Conservation (phyloP, 176 grass and related monocot species). For the Cymbopogon citratus region DNA sequence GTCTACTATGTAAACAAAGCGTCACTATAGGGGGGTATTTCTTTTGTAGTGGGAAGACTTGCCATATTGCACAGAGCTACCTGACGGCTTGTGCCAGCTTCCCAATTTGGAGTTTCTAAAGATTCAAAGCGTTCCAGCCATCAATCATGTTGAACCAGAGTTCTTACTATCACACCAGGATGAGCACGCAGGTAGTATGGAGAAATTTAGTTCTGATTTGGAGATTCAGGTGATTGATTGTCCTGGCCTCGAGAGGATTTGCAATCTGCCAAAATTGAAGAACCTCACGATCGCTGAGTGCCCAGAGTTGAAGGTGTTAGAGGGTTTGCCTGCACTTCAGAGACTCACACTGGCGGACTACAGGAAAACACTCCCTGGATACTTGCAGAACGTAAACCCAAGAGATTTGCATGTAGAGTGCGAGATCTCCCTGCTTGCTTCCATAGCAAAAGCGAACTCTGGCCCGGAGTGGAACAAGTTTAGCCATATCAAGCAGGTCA, state of each 20-base stretch:
- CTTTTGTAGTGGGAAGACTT: too few species aligned
- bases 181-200: too few species aligned
- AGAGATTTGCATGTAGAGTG: background rate
- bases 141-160: background rate
- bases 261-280: background rate
- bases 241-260: background rate
- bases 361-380: background rate
- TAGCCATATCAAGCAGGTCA: background rate
- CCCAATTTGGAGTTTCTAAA: background rate
- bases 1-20: too few species aligned
- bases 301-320: background rate
- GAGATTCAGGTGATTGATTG: accelerated
- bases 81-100: background rate
- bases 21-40: too few species aligned
- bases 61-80: background rate
- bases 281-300: accelerated
- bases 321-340: background rate
- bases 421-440: background rate
- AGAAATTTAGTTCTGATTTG: background rate
- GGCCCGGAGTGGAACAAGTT: slow-evolving; percentile 4
- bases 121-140: background rate
- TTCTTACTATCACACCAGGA: background rate
- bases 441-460: background rate
- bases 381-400: background rate
- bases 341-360: background rate